Evolutionary conservation across 768 basidiomycete species (phyloP).

Genomic region (Pulveroboletus ravenelii): DNA sequence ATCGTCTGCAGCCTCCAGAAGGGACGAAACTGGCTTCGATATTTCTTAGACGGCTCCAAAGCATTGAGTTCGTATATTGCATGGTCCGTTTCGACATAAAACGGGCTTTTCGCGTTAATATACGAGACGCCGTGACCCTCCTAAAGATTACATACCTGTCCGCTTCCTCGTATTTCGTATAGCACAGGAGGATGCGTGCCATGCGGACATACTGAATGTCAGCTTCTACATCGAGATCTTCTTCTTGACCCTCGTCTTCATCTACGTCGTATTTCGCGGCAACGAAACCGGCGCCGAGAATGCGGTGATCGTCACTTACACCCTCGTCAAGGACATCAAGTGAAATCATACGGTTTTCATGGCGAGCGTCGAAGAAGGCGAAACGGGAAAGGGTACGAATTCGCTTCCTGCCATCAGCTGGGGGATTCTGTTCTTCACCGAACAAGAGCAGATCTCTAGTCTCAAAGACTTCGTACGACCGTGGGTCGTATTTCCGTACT

Average conservation of each 20-base stretch:
- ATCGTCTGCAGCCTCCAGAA: constrained; percentile 52
- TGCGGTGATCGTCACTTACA: constrained; percentile 33
- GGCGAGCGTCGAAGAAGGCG: constrained; percentile 52
- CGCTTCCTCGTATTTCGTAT: constrained; percentile 46
- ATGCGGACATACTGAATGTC: constrained; percentile 41
- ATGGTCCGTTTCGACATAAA: constrained; percentile 60
- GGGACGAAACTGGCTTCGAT: constrained; percentile 36
- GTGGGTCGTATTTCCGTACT: constrained; percentile 40
- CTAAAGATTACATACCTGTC: constrained; percentile 43
- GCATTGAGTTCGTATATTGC: constrained; percentile 58
- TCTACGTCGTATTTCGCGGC: constrained; percentile 44
- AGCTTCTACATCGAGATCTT: constrained; percentile 34
- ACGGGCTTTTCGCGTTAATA: constrained; percentile 38
- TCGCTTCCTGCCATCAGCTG: constrained; percentile 42
- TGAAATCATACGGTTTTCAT: constrained; percentile 42
- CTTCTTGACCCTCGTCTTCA: constrained; percentile 63
- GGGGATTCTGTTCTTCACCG: constrained; percentile 40
- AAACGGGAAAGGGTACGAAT: constrained; percentile 57
- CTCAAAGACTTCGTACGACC: constrained; percentile 34
- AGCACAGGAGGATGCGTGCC: constrained; percentile 42
- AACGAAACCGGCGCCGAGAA: constrained; percentile 57
- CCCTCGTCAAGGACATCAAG: constrained; percentile 47
- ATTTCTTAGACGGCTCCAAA: constrained; percentile 39
- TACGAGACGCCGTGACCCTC: background rate
- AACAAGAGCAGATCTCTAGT: constrained; percentile 31